Evolutionary conservation across 768 basidiomycete species (phyloP).

Genomic region (Sarcodon aspratus): DNA sequence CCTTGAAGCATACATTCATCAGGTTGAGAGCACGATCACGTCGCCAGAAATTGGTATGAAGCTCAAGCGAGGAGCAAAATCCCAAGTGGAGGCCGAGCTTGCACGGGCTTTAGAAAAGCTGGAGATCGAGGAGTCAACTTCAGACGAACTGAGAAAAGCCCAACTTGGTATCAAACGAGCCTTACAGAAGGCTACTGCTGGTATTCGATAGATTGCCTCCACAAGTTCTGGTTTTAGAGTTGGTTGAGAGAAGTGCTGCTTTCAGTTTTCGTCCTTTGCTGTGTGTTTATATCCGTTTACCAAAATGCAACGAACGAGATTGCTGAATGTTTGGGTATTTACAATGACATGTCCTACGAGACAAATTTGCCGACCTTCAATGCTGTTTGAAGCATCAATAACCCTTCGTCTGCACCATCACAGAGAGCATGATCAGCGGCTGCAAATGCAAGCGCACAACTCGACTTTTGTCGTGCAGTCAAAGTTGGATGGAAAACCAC

Average conservation of each 20-base stretch:
- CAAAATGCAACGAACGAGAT: too few relatives aligned
- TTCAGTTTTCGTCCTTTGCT: not conserved
- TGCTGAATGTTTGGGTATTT: too few relatives aligned
- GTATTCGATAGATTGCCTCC: constrained; percentile 41
- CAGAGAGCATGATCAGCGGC: constrained; percentile 94
- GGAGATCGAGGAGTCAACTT: constrained; percentile 90
- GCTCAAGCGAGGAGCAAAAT: constrained; percentile 94
- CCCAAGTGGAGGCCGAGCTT: constrained; percentile 93
- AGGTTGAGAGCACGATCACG: constrained; percentile 93
- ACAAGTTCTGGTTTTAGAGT: not conserved
- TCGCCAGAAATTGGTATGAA: constrained; percentile 97
- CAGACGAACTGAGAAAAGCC: constrained; percentile 93
- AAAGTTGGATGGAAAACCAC: constrained; percentile 77
- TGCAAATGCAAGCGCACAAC: constrained; percentile 74
- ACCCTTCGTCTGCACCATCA: constrained; percentile 94
- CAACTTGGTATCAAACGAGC: constrained; percentile 94
- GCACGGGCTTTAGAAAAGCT: constrained; percentile 97
- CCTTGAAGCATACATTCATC: constrained; percentile 95
- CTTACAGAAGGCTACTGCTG: constrained; percentile 93
- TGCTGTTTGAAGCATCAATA: constrained; percentile 89
- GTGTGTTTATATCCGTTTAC: not conserved
- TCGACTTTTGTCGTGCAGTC: constrained; percentile 69
- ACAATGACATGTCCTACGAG: constrained; percentile 2
- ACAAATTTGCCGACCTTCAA: constrained; percentile 63
- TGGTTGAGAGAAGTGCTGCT: not conserved